Conservation (phyloP, 2,329 filamentous ascomycete species). For the Arachnomyces sp. region DNA sequence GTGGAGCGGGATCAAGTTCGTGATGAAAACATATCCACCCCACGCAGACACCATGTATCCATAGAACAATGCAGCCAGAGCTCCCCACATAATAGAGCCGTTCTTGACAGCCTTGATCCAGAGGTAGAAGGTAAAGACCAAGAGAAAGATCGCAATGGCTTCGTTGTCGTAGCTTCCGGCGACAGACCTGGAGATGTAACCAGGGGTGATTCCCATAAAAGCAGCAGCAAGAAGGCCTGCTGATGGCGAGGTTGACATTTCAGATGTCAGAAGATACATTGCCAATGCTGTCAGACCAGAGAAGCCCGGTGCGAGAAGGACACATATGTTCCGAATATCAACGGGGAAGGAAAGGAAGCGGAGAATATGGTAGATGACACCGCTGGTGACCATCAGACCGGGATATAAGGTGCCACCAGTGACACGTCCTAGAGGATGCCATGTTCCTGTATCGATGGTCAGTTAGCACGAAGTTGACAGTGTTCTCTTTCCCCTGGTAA, state of each 20-base stretch:
- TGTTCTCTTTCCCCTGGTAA: constrained; percentile 9
- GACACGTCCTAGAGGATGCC: constrained; percentile 96
- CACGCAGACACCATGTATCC: constrained; percentile 99
- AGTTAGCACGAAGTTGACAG: constrained; percentile 4
- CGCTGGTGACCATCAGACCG: constrained; percentile 97
- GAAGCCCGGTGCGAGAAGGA: constrained; percentile 87
- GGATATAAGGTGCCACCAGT: constrained; percentile 98
- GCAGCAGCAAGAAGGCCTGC: constrained; percentile 87
- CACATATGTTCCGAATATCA: constrained; percentile 98
- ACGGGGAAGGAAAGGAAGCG: constrained; percentile 83
- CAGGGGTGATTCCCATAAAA: constrained; percentile 96
- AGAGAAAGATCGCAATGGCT: constrained; percentile 96
- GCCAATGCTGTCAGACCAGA: constrained; percentile 90
- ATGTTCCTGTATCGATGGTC: constrained; percentile 58
- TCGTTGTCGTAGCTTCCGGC: constrained; percentile 99
- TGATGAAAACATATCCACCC: constrained; percentile 99
- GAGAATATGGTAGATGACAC: constrained; percentile 89
- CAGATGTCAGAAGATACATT: constrained; percentile 88
- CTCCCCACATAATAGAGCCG: constrained; percentile 94
- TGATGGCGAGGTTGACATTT: constrained; percentile 93
- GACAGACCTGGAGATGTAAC: constrained; percentile 96
- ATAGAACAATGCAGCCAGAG: constrained; percentile 89
- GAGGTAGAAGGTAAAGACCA: constrained; percentile 96
- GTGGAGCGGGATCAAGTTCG: constrained; percentile 89
- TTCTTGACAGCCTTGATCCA: constrained; percentile 99